Evolutionary conservation across 768 basidiomycete genomes (phyloP), one percentile per base, ranked within the genome.

Genomic region (Rhodotorula sphaerocarpa): DNA sequence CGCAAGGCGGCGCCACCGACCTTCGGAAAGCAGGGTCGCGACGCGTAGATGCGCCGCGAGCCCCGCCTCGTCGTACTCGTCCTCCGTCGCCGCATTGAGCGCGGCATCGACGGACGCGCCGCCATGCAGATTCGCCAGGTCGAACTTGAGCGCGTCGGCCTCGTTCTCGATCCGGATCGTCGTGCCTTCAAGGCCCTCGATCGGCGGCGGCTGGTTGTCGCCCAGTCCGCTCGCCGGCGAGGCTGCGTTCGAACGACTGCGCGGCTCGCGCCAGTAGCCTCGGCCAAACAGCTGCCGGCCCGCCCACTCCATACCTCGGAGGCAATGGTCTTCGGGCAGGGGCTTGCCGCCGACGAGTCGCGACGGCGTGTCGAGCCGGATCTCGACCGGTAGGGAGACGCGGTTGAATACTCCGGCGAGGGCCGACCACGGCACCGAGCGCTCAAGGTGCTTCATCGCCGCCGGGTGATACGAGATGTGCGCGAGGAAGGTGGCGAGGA

Each of bases 261-360:
- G 20, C 1, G 23, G 39, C 31, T 59, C 63, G 73, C 86, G 88
- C 95, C 95, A 99, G 74, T 86, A 97, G 0, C 92, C 93, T 44
- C 88, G 83, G 74, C 93, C 90, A 73, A 86, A 97, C 21, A 96
- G 84, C 64, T 83, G 83, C 61, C 89, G 80, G 10, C 88, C 86
- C 6, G 89, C 86, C 95, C 95, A 99, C 70, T 91, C 91, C 85
- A 92, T 89, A 2, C 95, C 95, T 36, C 95, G 82, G 69, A 96
- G 74, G 71, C 87, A 88, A 90, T 92, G 96, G 71, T 97, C 95
- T 75, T 99, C 95, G 0, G 87, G 81, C 3, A 97, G 77, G 0
- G 88, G 84, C 6, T 50, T 12, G 2, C 58, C 59, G 20, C 82
- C 82, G 48, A 88, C 78, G 78, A 91, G 83, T 28, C 76, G 74